Evolutionary conservation across 257 asterid genomes (phyloP).

Genomic region (Salvia hispanica): DNA sequence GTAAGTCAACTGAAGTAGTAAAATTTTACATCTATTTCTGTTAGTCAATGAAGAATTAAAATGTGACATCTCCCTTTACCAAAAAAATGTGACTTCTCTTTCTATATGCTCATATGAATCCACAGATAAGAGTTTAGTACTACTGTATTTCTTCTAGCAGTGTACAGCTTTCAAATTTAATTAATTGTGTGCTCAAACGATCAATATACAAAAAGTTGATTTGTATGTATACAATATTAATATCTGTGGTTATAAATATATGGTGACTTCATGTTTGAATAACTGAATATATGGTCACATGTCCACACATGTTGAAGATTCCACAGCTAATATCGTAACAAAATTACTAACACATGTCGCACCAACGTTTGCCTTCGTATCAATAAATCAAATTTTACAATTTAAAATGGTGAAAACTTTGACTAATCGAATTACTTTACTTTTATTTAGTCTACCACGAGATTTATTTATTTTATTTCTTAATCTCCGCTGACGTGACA

Average conservation of each 20-base stretch:
- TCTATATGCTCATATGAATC: too few species aligned
- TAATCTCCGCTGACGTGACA: too few species aligned
- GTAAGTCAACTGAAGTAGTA: too few species aligned
- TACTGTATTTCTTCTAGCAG: too few species aligned
- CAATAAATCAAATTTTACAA: conserved; percentile 5
- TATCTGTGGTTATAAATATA: background rate
- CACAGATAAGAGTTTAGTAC: too few species aligned
- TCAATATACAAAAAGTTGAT: background rate
- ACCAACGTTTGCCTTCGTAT: background rate
- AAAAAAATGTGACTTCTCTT: too few species aligned
- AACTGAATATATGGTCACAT: conserved; percentile 30
- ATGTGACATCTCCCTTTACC: too few species aligned
- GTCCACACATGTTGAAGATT: conserved; percentile 28
- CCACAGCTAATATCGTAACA: conserved; percentile 18
- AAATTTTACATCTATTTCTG: too few species aligned
- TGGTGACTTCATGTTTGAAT: conserved; percentile 16
- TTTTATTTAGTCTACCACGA: background rate
- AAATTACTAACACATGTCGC: conserved; percentile 26
- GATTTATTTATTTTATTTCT: conserved; percentile 7
- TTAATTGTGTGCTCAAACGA: too few species aligned
- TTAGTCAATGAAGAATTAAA: too few species aligned
- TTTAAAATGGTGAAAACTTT: background rate
- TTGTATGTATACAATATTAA: background rate
- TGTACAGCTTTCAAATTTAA: too few species aligned
- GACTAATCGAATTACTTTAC: conserved; percentile 9